Percentiles rank a stretch among this genome's conserved stretches.
phyloP scores from a whole-genome alignment of 208 protist genomes.

The Crithidia bombi region DNA sequence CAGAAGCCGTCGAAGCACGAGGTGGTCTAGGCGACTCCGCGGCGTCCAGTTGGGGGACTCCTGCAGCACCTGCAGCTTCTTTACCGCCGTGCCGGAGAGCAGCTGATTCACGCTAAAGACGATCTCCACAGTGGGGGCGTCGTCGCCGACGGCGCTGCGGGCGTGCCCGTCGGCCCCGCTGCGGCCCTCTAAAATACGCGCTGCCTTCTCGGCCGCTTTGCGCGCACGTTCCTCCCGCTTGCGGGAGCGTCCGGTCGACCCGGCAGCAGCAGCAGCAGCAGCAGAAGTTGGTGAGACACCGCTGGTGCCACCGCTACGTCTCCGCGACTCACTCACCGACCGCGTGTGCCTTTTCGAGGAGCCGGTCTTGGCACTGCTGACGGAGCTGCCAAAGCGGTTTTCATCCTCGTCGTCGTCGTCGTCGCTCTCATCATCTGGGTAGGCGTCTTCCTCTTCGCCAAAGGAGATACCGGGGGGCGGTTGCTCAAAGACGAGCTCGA shows the following conservation, averaged over 20 bases:
- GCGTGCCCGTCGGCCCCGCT: constrained; percentile 5
- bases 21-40: constrained; percentile 52
- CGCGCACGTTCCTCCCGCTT: constrained; percentile 43
- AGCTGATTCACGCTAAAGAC: constrained; percentile 66
- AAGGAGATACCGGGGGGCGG: constrained; percentile 18
- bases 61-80: constrained; percentile 71
- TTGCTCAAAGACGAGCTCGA: constrained; percentile 41
- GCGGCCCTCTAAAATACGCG: constrained; percentile 15
- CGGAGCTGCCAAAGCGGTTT: constrained; percentile 24
- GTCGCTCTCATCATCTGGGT: constrained; percentile 17
- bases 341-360: constrained; percentile 1
- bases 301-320: background rate
- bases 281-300: background rate
- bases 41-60: constrained; percentile 70
- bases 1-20: constrained; percentile 45
- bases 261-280: background rate
- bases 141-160: constrained; percentile 8
- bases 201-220: constrained; percentile 28
- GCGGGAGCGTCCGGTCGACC: constrained; percentile 10
- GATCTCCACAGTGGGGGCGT: constrained; percentile 53
- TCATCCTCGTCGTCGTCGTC: constrained; percentile 27
- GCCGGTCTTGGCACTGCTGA: constrained; percentile 17
- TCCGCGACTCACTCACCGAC: constrained; percentile 9
- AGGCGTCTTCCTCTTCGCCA: constrained; percentile 28
- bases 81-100: constrained; percentile 63